A percentile compares a stretch with the other conserved stretches of the same genome.
Conservation (phyloP, 164 flowering plant genomes). For the Pachysandra terminalis region DNA sequence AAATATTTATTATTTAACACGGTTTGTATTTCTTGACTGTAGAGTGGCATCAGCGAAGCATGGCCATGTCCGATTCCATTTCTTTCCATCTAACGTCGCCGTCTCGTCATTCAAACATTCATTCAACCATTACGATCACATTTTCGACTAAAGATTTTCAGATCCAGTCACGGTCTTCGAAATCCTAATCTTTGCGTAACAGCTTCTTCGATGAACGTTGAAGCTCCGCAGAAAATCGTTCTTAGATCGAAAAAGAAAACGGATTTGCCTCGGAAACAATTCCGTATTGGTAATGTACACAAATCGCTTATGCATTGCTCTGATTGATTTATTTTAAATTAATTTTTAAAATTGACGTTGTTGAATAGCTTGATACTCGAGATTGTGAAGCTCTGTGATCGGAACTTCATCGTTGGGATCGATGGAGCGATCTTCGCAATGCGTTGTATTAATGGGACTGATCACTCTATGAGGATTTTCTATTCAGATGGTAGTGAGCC, state of each 20-base stretch:
- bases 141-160: constrained; percentile 7
- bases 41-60: constrained; percentile 4
- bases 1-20: no score
- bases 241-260: constrained; percentile 47
- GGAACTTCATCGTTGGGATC: constrained; percentile 93
- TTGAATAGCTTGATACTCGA: constrained; percentile 79
- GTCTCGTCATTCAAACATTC: constrained; percentile 23
- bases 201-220: constrained; percentile 30
- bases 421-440: constrained; percentile 92
- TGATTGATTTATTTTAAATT: no score
- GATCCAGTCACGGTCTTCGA: background rate
- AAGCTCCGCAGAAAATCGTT: constrained; percentile 36
- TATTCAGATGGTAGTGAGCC: constrained; percentile 99
- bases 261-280: constrained; percentile 81
- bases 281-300: constrained; percentile 65
- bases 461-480: constrained; percentile 92
- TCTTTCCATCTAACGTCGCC: constrained; percentile 25
- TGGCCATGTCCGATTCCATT: constrained; percentile 43
- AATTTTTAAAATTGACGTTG: no score
- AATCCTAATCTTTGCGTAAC: constrained; percentile 26
- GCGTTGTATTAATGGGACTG: constrained; percentile 87
- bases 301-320: background rate
- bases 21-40: background rate
- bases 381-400: constrained; percentile 81
- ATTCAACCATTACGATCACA: no score